A percentile compares a stretch with the other conserved stretches of the same genome.
phyloP scores from a whole-genome alignment of 2,329 filamentous ascomycete species.

The Hymenoscyphus infarciens region DNA sequence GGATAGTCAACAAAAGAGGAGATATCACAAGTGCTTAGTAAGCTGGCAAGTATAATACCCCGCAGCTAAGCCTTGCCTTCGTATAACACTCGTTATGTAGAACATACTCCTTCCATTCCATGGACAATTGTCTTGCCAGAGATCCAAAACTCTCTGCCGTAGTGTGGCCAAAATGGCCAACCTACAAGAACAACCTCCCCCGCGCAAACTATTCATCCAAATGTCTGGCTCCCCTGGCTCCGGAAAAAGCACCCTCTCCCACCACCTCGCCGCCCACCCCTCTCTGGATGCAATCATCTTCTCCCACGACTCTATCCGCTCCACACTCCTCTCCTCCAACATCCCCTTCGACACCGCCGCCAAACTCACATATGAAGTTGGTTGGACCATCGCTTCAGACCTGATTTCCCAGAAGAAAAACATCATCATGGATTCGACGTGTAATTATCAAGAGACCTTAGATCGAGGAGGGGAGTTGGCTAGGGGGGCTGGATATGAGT shows the following conservation, averaged over 20 bases:
- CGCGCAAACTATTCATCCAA: neutral
- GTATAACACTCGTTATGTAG: too few relatives aligned
- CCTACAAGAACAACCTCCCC: neutral
- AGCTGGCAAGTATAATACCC: too few relatives aligned
- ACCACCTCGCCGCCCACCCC: neutral
- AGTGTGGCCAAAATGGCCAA: too few relatives aligned
- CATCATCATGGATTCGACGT: neutral
- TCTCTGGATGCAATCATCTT: neutral
- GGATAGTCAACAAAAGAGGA: too few relatives aligned
- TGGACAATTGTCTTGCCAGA: too few relatives aligned
- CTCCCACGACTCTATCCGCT: neutral
- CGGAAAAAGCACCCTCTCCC: neutral
- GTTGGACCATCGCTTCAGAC: neutral
- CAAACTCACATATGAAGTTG: neutral
- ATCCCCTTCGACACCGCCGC: neutral
- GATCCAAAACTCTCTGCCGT: too few relatives aligned
- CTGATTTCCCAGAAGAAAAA: neutral
- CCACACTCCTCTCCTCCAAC: neutral
- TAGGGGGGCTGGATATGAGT: neutral
- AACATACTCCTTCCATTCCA: too few relatives aligned
- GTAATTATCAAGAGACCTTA: neutral
- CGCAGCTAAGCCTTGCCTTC: too few relatives aligned
- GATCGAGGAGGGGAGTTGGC: neutral
- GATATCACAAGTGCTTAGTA: too few relatives aligned
- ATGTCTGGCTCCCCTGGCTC: neutral